Conservation (phyloP, 768 basidiomycete genomes). For the Leucogyrophana mollusca region DNA sequence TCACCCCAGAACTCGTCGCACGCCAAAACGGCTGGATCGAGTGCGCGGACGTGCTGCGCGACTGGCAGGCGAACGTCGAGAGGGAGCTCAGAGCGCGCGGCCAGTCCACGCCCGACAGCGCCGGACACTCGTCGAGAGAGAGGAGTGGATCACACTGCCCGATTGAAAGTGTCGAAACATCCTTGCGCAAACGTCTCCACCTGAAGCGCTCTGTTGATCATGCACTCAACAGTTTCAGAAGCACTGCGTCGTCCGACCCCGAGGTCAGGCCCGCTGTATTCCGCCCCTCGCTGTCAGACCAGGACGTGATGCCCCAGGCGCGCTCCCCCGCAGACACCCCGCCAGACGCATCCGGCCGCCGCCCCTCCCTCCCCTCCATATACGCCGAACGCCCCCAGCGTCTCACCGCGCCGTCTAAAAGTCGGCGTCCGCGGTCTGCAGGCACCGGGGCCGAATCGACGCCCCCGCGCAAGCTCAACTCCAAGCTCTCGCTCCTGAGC, state of each 20-base stretch:
- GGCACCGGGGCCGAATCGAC: constrained; percentile 60
- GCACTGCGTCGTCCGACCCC: constrained; percentile 29
- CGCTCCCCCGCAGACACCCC: constrained; percentile 2
- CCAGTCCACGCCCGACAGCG: constrained; percentile 22
- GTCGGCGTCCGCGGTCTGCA: constrained; percentile 67
- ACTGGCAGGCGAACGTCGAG: constrained; percentile 65
- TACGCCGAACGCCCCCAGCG: constrained; percentile 32
- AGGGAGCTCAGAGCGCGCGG: constrained; percentile 57
- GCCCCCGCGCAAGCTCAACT: constrained; percentile 48
- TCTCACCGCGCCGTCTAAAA: constrained; percentile 30
- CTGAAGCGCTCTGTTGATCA: constrained; percentile 82
- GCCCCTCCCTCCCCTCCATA: constrained; percentile 71
- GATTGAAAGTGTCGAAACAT: constrained; percentile 28
- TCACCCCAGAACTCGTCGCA: constrained; percentile 85
- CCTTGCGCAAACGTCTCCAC: constrained; percentile 50
- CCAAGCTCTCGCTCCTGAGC: constrained; percentile 73
- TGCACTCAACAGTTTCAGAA: constrained; percentile 51
- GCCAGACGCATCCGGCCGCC: constrained; percentile 39
- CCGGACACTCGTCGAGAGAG: constrained; percentile 6
- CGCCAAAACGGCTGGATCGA: constrained; percentile 77
- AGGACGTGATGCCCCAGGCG: constrained; percentile 8
- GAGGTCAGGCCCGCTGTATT: constrained; percentile 12
- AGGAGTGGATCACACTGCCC: constrained; percentile 22
- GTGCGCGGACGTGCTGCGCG: constrained; percentile 69
- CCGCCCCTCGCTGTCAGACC: constrained; percentile 12